Conservation (phyloP, 2,329 filamentous ascomycete species). For the Rasamsonia emersonii region DNA sequence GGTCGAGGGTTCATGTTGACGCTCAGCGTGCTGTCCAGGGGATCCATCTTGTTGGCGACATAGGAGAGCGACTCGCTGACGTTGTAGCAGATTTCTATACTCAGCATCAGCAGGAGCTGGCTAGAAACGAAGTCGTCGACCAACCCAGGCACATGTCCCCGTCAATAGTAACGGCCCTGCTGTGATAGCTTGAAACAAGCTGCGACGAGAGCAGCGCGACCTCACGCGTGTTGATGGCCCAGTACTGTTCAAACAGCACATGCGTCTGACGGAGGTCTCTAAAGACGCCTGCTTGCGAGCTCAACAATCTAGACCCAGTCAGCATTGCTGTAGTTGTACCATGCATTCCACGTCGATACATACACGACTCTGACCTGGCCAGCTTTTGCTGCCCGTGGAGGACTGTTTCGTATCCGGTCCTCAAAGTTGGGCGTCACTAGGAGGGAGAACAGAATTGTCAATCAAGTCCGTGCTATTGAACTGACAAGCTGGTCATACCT, state of each 20-base stretch:
- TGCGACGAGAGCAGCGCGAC: conserved; percentile 8
- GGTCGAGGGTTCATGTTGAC: conserved; percentile 10
- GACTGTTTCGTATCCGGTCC: conserved; percentile 2
- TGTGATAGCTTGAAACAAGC: conserved; percentile 8
- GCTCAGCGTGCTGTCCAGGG: conserved; percentile 11
- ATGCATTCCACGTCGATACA: neutral
- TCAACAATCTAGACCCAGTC: conserved; percentile 5
- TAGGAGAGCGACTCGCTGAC: conserved; percentile 12
- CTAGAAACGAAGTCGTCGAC: neutral
- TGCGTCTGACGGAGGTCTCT: conserved; percentile 2
- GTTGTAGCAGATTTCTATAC: conserved; percentile 13
- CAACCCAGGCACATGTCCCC: conserved; percentile 5
- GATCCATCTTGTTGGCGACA: conserved; percentile 10
- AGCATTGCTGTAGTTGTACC: neutral
- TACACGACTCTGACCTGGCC: conserved; percentile 8
- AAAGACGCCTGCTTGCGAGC: conserved; percentile 5
- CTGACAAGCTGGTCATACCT: neutral
- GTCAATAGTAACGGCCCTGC: conserved; percentile 3
- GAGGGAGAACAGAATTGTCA: too few species aligned
- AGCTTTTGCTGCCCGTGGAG: conserved; percentile 4
- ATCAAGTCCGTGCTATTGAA: neutral
- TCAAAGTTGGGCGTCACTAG: conserved; percentile 9
- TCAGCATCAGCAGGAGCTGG: neutral
- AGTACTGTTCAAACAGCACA: conserved; percentile 6
- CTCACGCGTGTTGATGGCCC: conserved; percentile 7